These are phyloP conservation scores for Chytridium lagenaria DNA, from an alignment of 371 early-diverging fungal species.

Conservation along the genomic window DNA sequence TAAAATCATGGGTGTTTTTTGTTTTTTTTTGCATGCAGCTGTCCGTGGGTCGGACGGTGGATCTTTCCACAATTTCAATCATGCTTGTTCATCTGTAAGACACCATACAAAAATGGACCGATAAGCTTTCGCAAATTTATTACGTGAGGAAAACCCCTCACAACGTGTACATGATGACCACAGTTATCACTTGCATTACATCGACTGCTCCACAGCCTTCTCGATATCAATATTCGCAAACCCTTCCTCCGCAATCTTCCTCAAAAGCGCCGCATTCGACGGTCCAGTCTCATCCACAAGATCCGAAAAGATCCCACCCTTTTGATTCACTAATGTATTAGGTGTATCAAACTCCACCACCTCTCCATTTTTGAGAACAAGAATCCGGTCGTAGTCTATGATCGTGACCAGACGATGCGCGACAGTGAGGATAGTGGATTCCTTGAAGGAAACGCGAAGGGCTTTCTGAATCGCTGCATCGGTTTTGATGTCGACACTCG, in stretches of 20 bases:
- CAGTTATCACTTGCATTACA: background rate
- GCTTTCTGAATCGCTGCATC: conserved; percentile 78
- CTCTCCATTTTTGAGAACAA: conserved; percentile 48
- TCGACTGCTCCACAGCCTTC: background rate
- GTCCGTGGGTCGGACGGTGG: no score
- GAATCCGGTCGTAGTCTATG: conserved; percentile 42
- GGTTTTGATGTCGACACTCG: conserved; percentile 62
- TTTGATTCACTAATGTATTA: conserved; percentile 29
- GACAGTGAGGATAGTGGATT: conserved; percentile 38
- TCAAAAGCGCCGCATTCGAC: conserved; percentile 47
- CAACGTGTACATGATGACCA: no score
- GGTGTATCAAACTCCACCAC: conserved; percentile 48
- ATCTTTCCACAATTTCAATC: no score
- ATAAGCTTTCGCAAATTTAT: no score
- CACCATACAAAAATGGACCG: no score
- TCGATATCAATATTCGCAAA: conserved; percentile 1
- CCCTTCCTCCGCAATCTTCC: conserved; percentile 14
- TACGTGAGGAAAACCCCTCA: no score
- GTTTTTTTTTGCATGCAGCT: no score
- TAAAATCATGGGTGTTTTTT: no score
- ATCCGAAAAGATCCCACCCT: conserved; percentile 39
- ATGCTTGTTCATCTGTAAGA: no score
- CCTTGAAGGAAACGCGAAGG: conserved; percentile 70
- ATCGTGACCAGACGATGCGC: conserved; percentile 48
- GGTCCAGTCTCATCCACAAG: conserved; percentile 57